Evolutionary conservation across 768 basidiomycete species (phyloP).

Genomic region (Dentipellis sp.): DNA sequence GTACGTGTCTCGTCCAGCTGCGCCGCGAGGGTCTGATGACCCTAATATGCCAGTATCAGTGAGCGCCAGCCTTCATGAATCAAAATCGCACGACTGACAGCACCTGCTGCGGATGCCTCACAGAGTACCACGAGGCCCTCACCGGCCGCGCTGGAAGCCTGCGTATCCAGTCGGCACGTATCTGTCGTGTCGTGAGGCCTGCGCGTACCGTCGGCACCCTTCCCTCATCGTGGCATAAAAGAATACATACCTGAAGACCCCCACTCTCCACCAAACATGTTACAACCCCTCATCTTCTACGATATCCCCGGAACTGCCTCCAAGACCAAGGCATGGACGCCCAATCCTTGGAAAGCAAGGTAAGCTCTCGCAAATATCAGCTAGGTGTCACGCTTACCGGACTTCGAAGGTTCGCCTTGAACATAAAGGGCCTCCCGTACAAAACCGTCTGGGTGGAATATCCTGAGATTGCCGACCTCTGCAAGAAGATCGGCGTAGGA

Average conservation of each 20-base stretch:
- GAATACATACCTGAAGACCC: too few relatives aligned
- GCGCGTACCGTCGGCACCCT: not conserved
- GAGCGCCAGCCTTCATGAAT: too few relatives aligned
- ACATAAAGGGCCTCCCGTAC: slow-evolving; percentile 30
- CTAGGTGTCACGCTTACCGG: not conserved
- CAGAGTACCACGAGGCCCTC: too few relatives aligned
- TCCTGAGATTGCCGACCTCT: slow-evolving; percentile 31
- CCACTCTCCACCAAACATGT: not conserved
- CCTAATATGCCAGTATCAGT: too few relatives aligned
- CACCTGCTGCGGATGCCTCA: too few relatives aligned
- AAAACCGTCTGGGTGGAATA: slow-evolving; percentile 39
- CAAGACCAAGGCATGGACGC: slow-evolving; percentile 23
- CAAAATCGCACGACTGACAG: too few relatives aligned
- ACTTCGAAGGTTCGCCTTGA: slow-evolving; percentile 22
- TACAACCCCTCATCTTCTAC: slow-evolving; percentile 26
- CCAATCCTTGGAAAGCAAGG: slow-evolving; percentile 26
- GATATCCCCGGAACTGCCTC: slow-evolving; percentile 27
- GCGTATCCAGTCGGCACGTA: too few relatives aligned
- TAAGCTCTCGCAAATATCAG: not conserved
- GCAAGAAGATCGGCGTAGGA: slow-evolving; percentile 24
- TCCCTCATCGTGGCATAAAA: too few relatives aligned
- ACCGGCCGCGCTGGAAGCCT: too few relatives aligned
- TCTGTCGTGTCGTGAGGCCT: too few relatives aligned
- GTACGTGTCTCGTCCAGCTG: too few relatives aligned
- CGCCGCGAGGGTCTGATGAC: too few relatives aligned